Evolutionary conservation across 2,329 filamentous ascomycete genomes (phyloP), one percentile per base, ranked within the genome.

Genomic region (Myriangium duriaei): DNA sequence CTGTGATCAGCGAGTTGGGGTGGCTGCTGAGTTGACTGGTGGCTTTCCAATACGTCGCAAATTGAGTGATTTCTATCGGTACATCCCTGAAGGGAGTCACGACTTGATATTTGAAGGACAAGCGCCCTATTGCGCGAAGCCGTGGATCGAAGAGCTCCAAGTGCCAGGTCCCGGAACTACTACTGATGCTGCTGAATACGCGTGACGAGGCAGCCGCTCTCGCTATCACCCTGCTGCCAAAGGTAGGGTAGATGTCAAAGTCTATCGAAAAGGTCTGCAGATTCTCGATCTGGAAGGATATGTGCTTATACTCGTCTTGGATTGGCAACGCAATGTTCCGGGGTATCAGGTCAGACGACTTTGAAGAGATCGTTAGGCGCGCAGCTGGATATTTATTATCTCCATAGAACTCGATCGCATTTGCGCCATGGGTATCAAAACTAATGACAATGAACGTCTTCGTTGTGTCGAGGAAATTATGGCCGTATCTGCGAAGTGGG

Each of bases 31-130:
- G 72, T 49, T 94, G 86, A 52, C 86, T 94, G 1, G 91, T 98
- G 0, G 88, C 88, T 60, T 96, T 98, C 91, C 91, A 98, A 60
- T 98, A 98, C 0, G 91, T 96, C 45, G 93, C 91, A 51, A 96
- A 98, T 53, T 96, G 87, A 1, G 91, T 93, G 43, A 98, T 95
- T 58, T 98, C 91, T 14, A 98, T 67, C 3, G 91, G 86, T 43
- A 86, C 81, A 5, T 91, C 88, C 45, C 79, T 76, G 63, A 96
- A 98, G 0, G 91, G 91, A 53, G 94, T 95, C 57, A 98, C 92
- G 16, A 96, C 85, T 55, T 96, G 87, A 39, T 85, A 93, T 47
- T 83, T 82, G 65, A 98, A 98, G 46, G 77, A 85, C 48, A 96
- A 84, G 52, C 93, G 83, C 4, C 91, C 91, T 51, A 98, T 95